phyloP scores from a whole-genome alignment of 768 basidiomycete species.

The Lactifluus subvellereus region DNA sequence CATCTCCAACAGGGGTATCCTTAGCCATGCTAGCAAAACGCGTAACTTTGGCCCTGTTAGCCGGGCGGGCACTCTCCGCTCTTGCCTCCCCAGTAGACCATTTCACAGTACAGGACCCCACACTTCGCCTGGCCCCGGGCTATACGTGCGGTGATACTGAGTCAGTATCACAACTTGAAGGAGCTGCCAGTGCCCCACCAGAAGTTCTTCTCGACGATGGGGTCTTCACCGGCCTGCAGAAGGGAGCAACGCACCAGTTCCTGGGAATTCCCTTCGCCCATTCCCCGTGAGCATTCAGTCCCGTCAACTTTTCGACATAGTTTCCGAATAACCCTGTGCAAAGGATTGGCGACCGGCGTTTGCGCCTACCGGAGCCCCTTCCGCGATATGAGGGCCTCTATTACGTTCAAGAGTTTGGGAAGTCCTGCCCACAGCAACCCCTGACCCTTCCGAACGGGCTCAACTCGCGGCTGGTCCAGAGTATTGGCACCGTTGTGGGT shows the following conservation, averaged over 20 bases:
- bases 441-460: slow-evolving; percentile 15
- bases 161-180: not conserved
- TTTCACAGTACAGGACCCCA: slow-evolving; percentile 1
- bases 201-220: slow-evolving; percentile 30
- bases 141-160: not conserved
- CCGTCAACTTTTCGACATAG: too few relatives aligned
- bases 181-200: not conserved
- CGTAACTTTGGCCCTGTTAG: slow-evolving; percentile 5
- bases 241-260: slow-evolving; percentile 30
- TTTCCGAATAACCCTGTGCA: not conserved
- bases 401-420: slow-evolving; percentile 24
- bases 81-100: slow-evolving; percentile 2
- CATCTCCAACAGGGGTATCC: not conserved
- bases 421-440: slow-evolving; percentile 28
- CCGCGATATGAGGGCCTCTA: slow-evolving; percentile 23
- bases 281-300: slow-evolving; percentile 32
- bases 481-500: not conserved
- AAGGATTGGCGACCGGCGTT: slow-evolving; percentile 35
- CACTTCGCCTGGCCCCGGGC: not conserved
- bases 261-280: slow-evolving; percentile 40
- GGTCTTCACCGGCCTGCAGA: slow-evolving; percentile 28
- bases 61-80: slow-evolving; percentile 1
- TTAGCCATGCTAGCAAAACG: slow-evolving; percentile 2
- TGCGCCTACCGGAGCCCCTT: slow-evolving; percentile 30
- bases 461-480: not conserved